phyloP scores from a whole-genome alignment of 2,329 filamentous ascomycete genomes.

The Nemania bipapillata region DNA sequence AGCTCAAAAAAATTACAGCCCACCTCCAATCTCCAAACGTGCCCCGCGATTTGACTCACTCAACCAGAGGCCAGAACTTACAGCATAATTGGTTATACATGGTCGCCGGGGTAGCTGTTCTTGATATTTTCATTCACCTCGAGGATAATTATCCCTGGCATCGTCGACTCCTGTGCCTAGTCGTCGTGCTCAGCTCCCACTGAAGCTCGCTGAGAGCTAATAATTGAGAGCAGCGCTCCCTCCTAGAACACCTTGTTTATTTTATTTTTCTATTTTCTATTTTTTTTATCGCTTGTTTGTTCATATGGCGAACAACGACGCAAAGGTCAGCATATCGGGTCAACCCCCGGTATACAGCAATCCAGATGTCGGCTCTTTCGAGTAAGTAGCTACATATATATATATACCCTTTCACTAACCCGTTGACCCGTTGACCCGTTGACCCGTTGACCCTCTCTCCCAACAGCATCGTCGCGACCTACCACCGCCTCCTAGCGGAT shows the following conservation, averaged over 20 bases:
- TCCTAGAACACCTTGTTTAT: neutral
- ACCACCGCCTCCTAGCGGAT: constrained; percentile 64
- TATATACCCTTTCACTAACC: neutral
- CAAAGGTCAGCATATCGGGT: constrained; percentile 29
- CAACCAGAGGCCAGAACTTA: too few species aligned
- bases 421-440: neutral
- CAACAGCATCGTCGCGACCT: constrained; percentile 65
- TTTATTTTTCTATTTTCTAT: too few species aligned
- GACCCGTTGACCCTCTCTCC: neutral
- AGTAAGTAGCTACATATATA: constrained; percentile 37
- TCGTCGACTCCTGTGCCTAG: too few species aligned
- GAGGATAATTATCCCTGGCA: too few species aligned
- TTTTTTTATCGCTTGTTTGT: too few species aligned
- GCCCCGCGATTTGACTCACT: constrained; percentile 41
- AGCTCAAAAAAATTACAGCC: constrained; percentile 24
- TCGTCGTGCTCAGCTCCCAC: too few species aligned
- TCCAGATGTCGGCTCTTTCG: constrained; percentile 48
- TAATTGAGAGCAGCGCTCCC: too few species aligned
- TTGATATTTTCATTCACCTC: too few species aligned
- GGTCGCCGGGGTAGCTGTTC: too few species aligned
- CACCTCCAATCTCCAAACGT: constrained; percentile 13
- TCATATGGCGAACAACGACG: constrained; percentile 41
- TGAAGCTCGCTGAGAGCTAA: too few species aligned
- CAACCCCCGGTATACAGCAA: constrained; percentile 47
- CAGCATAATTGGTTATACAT: too few species aligned